Evolutionary conservation across 257 asterid genomes (phyloP).

Genomic region (Lithospermum erythrorhizon): DNA sequence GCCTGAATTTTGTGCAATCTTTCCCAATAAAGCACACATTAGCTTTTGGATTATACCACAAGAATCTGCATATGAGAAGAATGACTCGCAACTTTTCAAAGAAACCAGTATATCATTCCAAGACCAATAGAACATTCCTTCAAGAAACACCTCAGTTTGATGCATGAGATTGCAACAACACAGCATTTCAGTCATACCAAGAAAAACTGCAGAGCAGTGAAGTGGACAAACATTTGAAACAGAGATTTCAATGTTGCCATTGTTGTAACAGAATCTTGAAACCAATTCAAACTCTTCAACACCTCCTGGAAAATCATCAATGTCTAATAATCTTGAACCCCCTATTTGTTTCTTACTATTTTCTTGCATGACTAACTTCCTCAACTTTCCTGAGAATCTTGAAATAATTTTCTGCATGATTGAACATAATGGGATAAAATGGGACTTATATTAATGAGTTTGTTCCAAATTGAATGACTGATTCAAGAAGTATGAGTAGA

Average conservation of each 20-base stretch:
- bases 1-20: constrained; percentile 56
- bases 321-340: constrained; percentile 28
- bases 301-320: constrained; percentile 68
- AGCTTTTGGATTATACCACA: constrained; percentile 43
- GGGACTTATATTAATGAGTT: too few relatives aligned
- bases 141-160: constrained; percentile 44
- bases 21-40: constrained; percentile 32
- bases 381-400: constrained; percentile 40
- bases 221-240: constrained; percentile 43
- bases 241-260: constrained; percentile 26
- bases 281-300: constrained; percentile 47
- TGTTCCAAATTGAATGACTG: neutral
- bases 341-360: constrained; percentile 32
- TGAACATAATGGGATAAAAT: neutral
- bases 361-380: constrained; percentile 44
- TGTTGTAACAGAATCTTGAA: constrained; percentile 68
- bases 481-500: too few relatives aligned
- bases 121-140: constrained; percentile 55
- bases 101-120: constrained; percentile 45
- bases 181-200: constrained; percentile 47
- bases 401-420: constrained; percentile 43
- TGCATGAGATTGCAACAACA: constrained; percentile 36
- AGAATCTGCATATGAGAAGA: constrained; percentile 38
- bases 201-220: constrained; percentile 52
- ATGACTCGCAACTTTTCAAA: constrained; percentile 46